Evolutionary conservation across 1,284 basidiomycete species (phyloP), one percentile per base, ranked within the genome.

Genomic region (Papiliotrema laurentii): DNA sequence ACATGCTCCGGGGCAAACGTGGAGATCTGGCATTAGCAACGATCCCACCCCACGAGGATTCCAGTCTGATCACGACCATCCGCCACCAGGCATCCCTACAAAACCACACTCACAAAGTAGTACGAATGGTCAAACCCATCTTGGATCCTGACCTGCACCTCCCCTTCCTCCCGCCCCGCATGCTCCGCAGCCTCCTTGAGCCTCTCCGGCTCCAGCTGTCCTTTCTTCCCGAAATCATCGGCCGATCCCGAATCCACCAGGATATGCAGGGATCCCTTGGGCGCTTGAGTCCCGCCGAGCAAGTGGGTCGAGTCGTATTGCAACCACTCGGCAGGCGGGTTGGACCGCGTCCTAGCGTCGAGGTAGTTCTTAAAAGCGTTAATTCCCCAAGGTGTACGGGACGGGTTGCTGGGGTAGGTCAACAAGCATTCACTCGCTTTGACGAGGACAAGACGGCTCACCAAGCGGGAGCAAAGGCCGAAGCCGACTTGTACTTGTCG

Each of bases 301-400:
- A 98, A 80, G 64, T 86, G 81, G 6, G 88, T 88, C 11, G 94
- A 87, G 71, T 98, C 94, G 68, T 96, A 89, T 35, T 30, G 49
- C 1, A 60, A 51, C 69, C 69, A 72, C 48, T 64, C 63, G 26
- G 55, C 72, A 72, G 64, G 82, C 18, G 84, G 85, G 49, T 79
- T 74, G 21, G 58, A 59, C 30, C 55, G 48, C 9, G 63, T 60
- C 16, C 27, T 31, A 10, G 54, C 24, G 26, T 47, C 24, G 43
- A 98, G 81, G 75, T 97, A 97, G n/a, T 89, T 89, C 4, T 63
- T 66, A 75, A 98, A 97, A 0, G 92, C 93, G 69, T 94, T 96
- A 61, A 86, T 77, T 27, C 96, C 94, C 93, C 94, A 97, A 0
- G 86, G 84, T 45, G 85, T 87, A 43, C 83, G 79, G 13, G 85